Evolutionary conservation across 73 alveolate genomes (phyloP), one percentile per base, ranked within the genome.

Genomic region (Paramecium biaurelia): DNA sequence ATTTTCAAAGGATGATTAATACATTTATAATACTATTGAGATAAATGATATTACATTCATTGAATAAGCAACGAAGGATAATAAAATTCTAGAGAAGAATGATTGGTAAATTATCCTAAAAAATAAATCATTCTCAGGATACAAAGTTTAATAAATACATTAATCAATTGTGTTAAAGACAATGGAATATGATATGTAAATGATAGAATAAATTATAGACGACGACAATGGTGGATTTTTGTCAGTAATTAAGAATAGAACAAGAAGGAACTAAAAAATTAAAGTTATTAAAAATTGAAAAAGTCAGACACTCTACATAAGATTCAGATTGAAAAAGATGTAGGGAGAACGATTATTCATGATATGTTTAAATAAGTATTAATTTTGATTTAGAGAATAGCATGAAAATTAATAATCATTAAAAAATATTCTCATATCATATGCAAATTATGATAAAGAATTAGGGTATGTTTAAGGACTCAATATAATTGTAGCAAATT

Each of bases 401-500:
- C 7, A 63, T 63, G 84, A 63, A 32, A 63, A 63, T 32, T 32
- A 30, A 26, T 63, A 63, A 63, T 74, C 87, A 41, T 74, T 74
- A 74, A 74, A 20, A 74, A 41, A 74, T 34, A 74, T 74, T 34
- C 26, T 74, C n/a, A 74, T 41, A 1, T 67, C 87, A 7, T 74
- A 74, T 74, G 57, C 87, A 2, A 74, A 74, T 37, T 74, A 34
- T 74, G 87, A 74, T 74, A 37, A 28, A 41, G 87, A 74, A 21
- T 37, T 74, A 21, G 87, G 87, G 18, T 74, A 74, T 74, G 87
- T 74, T 21, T 74, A 74, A 37, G 87, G 87, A 34, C 20, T 74
- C 7, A 74, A 74, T 74, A 74, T 74, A 34, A 74, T 74, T 9
- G 87, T 74, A 37, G 87, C 87, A 28, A 28, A 41, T 74, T 10